Conservation (phyloP, 148 eudicot species). For the Chenopodium suecicum region DNA sequence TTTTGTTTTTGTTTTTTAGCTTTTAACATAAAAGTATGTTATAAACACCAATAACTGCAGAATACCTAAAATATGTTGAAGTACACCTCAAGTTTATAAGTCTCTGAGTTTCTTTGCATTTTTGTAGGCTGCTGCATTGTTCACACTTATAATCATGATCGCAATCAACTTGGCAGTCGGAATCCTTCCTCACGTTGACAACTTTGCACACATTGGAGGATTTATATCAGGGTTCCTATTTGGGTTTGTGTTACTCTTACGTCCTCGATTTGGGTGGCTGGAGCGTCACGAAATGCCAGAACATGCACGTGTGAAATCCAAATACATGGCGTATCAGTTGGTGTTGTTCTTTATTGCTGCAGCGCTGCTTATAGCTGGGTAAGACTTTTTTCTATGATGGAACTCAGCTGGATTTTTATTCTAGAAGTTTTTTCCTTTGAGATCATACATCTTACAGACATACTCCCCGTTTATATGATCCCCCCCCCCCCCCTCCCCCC, state of each 20-base stretch:
- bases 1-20: neutral
- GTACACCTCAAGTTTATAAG: neutral
- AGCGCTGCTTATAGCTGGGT: slow-evolving; percentile 59
- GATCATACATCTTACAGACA: too few relatives aligned
- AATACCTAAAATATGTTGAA: neutral
- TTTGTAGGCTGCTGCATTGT: slow-evolving; percentile 67
- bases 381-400: slow-evolving; percentile 36
- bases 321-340: slow-evolving; percentile 54
- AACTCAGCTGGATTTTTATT: too few relatives aligned
- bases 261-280: slow-evolving; percentile 78
- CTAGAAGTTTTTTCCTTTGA: too few relatives aligned
- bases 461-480: too few relatives aligned
- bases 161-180: slow-evolving; percentile 76
- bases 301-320: slow-evolving; percentile 54
- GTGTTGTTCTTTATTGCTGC: slow-evolving; percentile 47
- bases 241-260: slow-evolving; percentile 66
- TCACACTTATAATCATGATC: slow-evolving; percentile 69
- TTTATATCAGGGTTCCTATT: slow-evolving; percentile 72
- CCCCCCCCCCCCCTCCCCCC: too few relatives aligned
- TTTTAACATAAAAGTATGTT: neutral
- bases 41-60: neutral
- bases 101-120: neutral
- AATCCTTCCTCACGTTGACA: slow-evolving; percentile 87
- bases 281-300: slow-evolving; percentile 65
- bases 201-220: slow-evolving; percentile 91